These are phyloP conservation scores for Pholiota molesta DNA, from an alignment of 768 basidiomycete genomes.

Conservation along the genomic window DNA sequence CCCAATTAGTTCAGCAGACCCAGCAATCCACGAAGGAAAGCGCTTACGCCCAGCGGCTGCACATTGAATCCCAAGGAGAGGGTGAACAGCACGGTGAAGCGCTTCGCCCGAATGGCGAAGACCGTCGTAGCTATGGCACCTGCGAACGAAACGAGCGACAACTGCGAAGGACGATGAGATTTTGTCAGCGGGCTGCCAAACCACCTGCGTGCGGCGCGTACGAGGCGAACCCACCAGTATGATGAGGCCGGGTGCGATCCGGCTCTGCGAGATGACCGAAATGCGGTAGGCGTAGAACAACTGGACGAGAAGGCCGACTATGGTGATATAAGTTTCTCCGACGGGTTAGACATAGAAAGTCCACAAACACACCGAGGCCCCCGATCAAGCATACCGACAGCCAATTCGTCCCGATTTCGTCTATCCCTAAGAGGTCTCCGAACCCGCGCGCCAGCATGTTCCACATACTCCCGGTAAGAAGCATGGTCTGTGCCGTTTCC, in stretches of 20 bases:
- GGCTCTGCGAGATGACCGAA: neutral
- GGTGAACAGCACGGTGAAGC: neutral
- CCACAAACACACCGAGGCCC: neutral
- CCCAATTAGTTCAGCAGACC: neutral
- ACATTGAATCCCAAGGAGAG: neutral
- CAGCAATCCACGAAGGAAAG: too few species aligned
- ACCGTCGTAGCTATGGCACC: too few species aligned
- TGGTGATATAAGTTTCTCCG: too few species aligned
- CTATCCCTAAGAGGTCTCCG: neutral
- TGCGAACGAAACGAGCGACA: too few species aligned
- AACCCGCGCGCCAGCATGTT: neutral
- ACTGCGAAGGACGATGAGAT: too few species aligned
- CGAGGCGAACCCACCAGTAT: neutral
- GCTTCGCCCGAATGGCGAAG: too few species aligned
- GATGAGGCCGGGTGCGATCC: neutral
- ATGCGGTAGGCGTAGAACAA: conserved; percentile 7
- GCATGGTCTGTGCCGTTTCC: neutral
- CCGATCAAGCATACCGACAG: neutral
- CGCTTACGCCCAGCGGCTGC: neutral
- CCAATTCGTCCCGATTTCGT: neutral
- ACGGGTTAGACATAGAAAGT: neutral
- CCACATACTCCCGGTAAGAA: neutral
- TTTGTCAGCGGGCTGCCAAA: too few species aligned
- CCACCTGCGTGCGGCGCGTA: too few species aligned
- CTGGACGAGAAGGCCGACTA: neutral